Evolutionary conservation across 805 yeast species (phyloP).

Genomic region (Teunomyces cretensis): DNA sequence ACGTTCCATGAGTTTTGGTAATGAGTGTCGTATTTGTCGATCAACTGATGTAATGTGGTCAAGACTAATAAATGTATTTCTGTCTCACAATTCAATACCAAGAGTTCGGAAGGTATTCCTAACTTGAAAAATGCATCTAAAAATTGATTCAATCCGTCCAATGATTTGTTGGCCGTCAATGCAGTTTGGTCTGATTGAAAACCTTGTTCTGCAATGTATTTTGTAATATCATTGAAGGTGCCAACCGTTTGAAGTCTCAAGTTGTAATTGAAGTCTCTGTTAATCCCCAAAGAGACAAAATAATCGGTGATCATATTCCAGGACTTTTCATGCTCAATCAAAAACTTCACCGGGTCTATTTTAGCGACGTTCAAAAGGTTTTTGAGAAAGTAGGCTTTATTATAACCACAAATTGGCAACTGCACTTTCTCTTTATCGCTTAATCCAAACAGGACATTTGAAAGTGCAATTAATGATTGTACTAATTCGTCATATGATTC

Average conservation of each 20-base stretch:
- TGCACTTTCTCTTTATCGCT: not conserved
- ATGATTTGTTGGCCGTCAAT: slow-evolving; percentile 46
- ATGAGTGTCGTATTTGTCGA: slow-evolving; percentile 74
- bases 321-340: slow-evolving; percentile 39
- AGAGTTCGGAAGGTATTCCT: slow-evolving; percentile 39
- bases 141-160: slow-evolving; percentile 48
- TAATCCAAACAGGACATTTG: slow-evolving; percentile 19
- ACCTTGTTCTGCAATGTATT: slow-evolving; percentile 40
- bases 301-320: slow-evolving; percentile 52
- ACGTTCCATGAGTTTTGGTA: slow-evolving; percentile 66
- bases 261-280: slow-evolving; percentile 39
- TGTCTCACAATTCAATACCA: slow-evolving; percentile 57
- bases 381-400: slow-evolving; percentile 53
- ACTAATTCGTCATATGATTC: slow-evolving; percentile 51
- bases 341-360: slow-evolving; percentile 52
- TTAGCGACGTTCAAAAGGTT: slow-evolving; percentile 52
- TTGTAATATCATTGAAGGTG: slow-evolving; percentile 53
- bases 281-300: slow-evolving; percentile 45
- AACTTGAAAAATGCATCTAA: slow-evolving; percentile 41
- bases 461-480: slow-evolving; percentile 45
- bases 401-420: slow-evolving; percentile 47
- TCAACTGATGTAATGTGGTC: slow-evolving; percentile 64
- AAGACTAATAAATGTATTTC: slow-evolving; percentile 65
- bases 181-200: slow-evolving; percentile 25
- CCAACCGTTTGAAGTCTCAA: slow-evolving; percentile 49